Evolutionary conservation across 1,139 yeast genomes (phyloP), one percentile per base, ranked within the genome.

Genomic region (Geotrichum histeridarum): DNA sequence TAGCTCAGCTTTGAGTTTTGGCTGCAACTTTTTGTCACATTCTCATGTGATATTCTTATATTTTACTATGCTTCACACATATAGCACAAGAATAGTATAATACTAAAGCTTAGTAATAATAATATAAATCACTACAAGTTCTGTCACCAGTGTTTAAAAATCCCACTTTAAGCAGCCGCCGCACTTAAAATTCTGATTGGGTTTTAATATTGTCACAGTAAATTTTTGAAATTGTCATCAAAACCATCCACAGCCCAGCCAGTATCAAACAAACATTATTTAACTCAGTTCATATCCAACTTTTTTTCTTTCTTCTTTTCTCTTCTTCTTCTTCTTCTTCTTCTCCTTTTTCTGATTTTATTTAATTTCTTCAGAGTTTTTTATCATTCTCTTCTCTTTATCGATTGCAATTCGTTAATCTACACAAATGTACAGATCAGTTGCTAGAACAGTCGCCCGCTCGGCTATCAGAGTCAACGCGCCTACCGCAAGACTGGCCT

Each of bases 371-470:
- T 35, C 22, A n/a, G 31, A 12, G 22, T n/a, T 15, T 31, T 35
- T 36, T 8, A 9, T 35, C 41, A 15, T 42, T 27, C 43, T 18
- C 9, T n/a, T 15, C 39, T 22, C 27, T 41, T 14, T 8, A 15
- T 8, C 37, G 36, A 17, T 18, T 27, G 14, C 38, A 11, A 32
- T 43, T 31, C 12, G 17, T 14, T 33, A 31, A 30, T 38, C 18
- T 14, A 8, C 22, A 31, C 49, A 9, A 41, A 56, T 56, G 59
- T 50, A 49, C 50, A 45, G 56, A 32, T 45, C 57, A 8, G 55
- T 50, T 30, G 52, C 59, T 17, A 52, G 55, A 48, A 27, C 56
- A n/a, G 43, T 46, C 37, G 46, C 51, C 33, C 53, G 53, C 50
- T 37, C 54, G 32, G 54, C 54, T 35, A 43, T 44, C 12, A 56